Evolutionary conservation across 2,329 filamentous ascomycete genomes (phyloP).

Genomic region (Neofusicoccum umdonicola): DNA sequence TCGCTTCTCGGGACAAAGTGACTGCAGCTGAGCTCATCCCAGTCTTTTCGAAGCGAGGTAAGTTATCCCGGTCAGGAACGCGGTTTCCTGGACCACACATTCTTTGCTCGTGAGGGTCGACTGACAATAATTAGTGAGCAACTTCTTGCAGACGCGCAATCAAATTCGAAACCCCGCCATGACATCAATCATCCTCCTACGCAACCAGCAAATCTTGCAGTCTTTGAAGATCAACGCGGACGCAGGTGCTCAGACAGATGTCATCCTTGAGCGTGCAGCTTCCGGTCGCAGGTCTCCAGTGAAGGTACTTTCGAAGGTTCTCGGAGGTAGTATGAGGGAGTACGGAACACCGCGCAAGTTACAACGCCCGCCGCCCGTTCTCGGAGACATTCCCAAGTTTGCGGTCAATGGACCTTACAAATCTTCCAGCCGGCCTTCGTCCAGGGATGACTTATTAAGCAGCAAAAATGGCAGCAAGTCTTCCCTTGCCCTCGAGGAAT

Average conservation of each 20-base stretch:
- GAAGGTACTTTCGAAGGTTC: conserved; percentile 82
- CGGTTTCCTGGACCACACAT: neutral
- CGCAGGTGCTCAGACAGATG: conserved; percentile 30
- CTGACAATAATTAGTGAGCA: conserved; percentile 56
- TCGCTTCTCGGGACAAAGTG: conserved; percentile 71
- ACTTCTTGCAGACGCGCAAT: conserved; percentile 69
- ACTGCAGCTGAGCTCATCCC: conserved; percentile 70
- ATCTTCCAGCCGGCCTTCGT: conserved; percentile 31
- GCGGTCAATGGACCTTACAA: conserved; percentile 33
- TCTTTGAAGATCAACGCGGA: conserved; percentile 62
- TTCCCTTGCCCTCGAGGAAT: neutral
- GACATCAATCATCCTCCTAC: conserved; percentile 68
- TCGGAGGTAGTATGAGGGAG: conserved; percentile 58
- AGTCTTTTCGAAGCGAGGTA: conserved; percentile 71
- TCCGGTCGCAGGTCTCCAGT: conserved; percentile 82
- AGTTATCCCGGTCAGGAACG: conserved; percentile 32
- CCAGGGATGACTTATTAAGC: conserved; percentile 5
- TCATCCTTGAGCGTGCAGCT: conserved; percentile 26
- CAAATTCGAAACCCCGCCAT: conserved; percentile 64
- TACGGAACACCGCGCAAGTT: conserved; percentile 31
- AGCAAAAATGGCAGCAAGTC: neutral
- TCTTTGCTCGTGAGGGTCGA: neutral
- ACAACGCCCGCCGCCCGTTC: conserved; percentile 30
- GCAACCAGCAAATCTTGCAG: conserved; percentile 74
- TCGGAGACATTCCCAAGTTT: conserved; percentile 35